Conservation (phyloP, 768 basidiomycete species). For the Dioszegia aurantiaca region DNA sequence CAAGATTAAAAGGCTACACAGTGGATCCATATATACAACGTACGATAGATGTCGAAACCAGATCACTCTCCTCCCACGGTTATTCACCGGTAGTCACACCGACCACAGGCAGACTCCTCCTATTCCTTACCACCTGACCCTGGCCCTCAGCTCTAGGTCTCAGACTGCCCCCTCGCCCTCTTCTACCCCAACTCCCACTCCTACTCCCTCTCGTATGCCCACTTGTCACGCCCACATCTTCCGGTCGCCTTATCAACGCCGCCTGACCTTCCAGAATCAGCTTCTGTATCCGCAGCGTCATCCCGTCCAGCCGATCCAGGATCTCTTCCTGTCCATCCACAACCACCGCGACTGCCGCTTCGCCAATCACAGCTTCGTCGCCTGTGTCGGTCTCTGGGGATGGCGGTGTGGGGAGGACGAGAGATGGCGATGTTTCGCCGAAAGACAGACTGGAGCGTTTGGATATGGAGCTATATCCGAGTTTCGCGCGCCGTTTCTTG, state of each 20-base stretch:
- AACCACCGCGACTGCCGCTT: constrained; percentile 1
- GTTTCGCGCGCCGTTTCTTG: constrained; percentile 7
- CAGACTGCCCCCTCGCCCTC: neutral
- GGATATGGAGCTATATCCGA: neutral
- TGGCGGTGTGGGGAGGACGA: neutral
- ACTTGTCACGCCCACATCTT: neutral
- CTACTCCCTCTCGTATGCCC: neutral
- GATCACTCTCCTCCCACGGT: neutral
- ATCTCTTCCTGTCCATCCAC: constrained; percentile 12
- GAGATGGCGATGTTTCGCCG: constrained; percentile 1
- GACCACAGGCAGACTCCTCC: constrained; percentile 12
- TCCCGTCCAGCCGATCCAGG: constrained; percentile 14
- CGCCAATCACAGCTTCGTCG: neutral
- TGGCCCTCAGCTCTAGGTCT: neutral
- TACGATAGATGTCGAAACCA: neutral
- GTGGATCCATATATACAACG: neutral
- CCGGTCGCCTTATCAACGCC: constrained; percentile 3
- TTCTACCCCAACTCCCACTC: constrained; percentile 8
- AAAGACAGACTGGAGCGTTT: neutral
- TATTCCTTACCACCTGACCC: constrained; percentile 7
- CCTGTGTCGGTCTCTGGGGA: neutral
- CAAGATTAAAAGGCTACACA: neutral
- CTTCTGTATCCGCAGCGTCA: constrained; percentile 9
- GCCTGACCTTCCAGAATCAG: constrained; percentile 18
- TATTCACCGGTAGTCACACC: neutral